A percentile compares a stretch with the other conserved stretches of the same genome.
Conservation (phyloP, 2,329 filamentous ascomycete genomes). For the Aspergillus pseudotamarii region DNA sequence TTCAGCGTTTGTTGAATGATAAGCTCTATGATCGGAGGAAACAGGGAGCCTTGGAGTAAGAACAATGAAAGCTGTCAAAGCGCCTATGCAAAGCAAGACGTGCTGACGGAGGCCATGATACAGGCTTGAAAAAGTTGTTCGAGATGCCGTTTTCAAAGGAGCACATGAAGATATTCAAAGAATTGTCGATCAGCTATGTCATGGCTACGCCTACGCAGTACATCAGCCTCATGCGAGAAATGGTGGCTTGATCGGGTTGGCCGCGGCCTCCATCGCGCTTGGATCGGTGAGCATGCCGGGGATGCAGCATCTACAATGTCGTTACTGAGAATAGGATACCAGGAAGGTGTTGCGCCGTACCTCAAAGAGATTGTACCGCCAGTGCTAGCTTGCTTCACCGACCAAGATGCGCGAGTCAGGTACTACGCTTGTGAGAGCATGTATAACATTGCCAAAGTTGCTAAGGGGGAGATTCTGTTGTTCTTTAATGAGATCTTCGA, state of each 20-base stretch:
- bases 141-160: slow-evolving; percentile 74
- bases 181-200: slow-evolving; percentile 93
- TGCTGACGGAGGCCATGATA: slow-evolving; percentile 12
- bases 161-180: slow-evolving; percentile 80
- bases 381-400: slow-evolving; percentile 94
- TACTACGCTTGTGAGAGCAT: slow-evolving; percentile 99
- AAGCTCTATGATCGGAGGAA: slow-evolving; percentile 99
- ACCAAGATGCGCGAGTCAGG: slow-evolving; percentile 94
- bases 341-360: slow-evolving; percentile 86
- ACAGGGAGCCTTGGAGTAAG: slow-evolving; percentile 91
- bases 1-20: slow-evolving; percentile 91
- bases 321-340: slow-evolving; percentile 13
- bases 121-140: slow-evolving; percentile 87
- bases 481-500: slow-evolving; percentile 99
- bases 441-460: slow-evolving; percentile 99
- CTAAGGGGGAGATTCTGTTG: slow-evolving; percentile 92
- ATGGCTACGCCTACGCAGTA: slow-evolving; percentile 96
- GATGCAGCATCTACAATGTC: not conserved
- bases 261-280: slow-evolving; percentile 91
- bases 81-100: not conserved
- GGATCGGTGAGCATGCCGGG: slow-evolving; percentile 70
- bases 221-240: slow-evolving; percentile 96
- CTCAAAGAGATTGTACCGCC: slow-evolving; percentile 93
- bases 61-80: slow-evolving; percentile 22
- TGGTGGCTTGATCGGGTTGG: slow-evolving; percentile 91